Evolutionary conservation across 495 filamentous ascomycete genomes (phyloP).

Genomic region (Podospora tetraspora): DNA sequence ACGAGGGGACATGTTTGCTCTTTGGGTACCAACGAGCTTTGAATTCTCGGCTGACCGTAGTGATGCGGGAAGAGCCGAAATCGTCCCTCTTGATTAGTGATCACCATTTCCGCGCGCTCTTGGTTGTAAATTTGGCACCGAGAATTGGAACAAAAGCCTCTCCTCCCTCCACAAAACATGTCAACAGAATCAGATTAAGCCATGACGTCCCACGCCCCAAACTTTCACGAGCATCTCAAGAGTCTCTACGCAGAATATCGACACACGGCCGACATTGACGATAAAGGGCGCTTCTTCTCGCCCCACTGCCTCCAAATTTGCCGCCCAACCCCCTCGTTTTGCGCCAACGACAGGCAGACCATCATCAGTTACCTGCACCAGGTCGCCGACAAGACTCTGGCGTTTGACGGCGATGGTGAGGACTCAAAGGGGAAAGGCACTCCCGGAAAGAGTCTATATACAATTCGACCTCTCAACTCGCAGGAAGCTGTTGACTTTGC

Average conservation of each 20-base stretch:
- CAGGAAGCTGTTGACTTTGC: constrained; percentile 17
- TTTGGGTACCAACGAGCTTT: too few relatives aligned
- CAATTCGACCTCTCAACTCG: constrained; percentile 15
- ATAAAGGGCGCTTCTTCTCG: constrained; percentile 19
- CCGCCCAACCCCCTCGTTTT: constrained; percentile 17
- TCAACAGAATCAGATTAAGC: background rate
- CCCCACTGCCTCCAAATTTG: constrained; percentile 15
- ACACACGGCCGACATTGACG: constrained; percentile 45
- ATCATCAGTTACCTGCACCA: constrained; percentile 19
- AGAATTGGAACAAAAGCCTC: background rate
- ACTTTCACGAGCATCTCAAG: constrained; percentile 12
- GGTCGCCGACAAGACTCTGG: background rate
- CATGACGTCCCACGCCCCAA: background rate
- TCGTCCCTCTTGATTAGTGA: background rate
- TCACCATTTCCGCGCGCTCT: background rate
- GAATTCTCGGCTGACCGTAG: too few relatives aligned
- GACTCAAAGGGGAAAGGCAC: background rate
- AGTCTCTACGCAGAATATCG: constrained; percentile 53
- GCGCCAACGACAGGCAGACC: constrained; percentile 12
- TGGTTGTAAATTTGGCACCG: background rate
- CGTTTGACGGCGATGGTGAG: background rate
- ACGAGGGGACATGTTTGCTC: too few relatives aligned
- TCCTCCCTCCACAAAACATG: background rate
- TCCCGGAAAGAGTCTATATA: constrained; percentile 6
- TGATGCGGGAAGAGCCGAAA: too few relatives aligned